phyloP scores from a whole-genome alignment of 257 asterid species.

The Solanum piurae region DNA sequence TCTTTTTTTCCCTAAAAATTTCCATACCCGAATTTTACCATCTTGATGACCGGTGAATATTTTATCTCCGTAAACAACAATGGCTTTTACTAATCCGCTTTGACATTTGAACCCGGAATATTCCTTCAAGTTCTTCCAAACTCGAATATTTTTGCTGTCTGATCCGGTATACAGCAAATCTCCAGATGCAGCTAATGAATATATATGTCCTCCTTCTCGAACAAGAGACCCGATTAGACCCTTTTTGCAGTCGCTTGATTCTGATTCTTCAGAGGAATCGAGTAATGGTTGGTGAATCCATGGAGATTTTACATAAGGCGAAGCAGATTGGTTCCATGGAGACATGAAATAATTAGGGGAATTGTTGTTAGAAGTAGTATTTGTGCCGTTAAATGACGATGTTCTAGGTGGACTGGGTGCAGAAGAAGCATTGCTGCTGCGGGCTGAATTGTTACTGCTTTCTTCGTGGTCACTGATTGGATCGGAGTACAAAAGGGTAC shows the following conservation, averaged over 20 bases:
- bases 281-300: slow-evolving; percentile 42
- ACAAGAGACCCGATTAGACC: slow-evolving; percentile 53
- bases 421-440: slow-evolving; percentile 31
- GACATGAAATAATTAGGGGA: slow-evolving; percentile 53
- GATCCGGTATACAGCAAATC: slow-evolving; percentile 73
- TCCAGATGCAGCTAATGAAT: slow-evolving; percentile 54
- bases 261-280: slow-evolving; percentile 3
- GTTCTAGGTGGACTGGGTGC: background rate
- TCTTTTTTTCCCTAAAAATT: slow-evolving; percentile 14
- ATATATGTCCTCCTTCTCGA: slow-evolving; percentile 67
- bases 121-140: slow-evolving; percentile 65
- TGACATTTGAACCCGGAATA: slow-evolving; percentile 65
- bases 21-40: slow-evolving; percentile 85
- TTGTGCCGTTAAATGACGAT: background rate
- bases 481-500: slow-evolving; percentile 32
- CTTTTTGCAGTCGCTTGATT: background rate
- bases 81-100: slow-evolving; percentile 79
- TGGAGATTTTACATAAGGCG: slow-evolving; percentile 61
- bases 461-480: slow-evolving; percentile 13
- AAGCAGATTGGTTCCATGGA: slow-evolving; percentile 73
- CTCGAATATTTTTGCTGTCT: slow-evolving; percentile 68
- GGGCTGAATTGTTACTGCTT: slow-evolving; percentile 5
- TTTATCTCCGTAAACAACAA: slow-evolving; percentile 36
- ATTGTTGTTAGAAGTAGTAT: background rate
- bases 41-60: slow-evolving; percentile 87